Evolutionary conservation across 148 eudicot species (phyloP).

Genomic region (Persicaria maculosa): DNA sequence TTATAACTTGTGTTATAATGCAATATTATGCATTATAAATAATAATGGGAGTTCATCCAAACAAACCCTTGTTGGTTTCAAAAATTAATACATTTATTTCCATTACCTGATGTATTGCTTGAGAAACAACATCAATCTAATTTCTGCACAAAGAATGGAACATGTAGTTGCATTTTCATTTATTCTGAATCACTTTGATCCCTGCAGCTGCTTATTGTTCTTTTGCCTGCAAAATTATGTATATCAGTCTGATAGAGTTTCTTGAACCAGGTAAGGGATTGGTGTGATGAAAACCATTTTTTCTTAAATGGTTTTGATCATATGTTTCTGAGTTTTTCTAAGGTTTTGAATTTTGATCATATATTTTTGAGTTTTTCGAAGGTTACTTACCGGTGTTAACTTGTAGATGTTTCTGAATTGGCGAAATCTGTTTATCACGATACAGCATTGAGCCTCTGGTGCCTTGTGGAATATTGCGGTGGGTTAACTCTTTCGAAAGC

Average conservation of each 20-base stretch:
- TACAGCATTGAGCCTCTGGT: constrained; percentile 5
- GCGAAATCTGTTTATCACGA: neutral
- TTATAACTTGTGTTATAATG: too few species aligned
- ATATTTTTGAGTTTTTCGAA: too few species aligned
- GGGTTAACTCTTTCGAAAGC: constrained; percentile 41
- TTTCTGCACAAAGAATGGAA: neutral
- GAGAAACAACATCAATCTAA: neutral
- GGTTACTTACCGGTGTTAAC: neutral
- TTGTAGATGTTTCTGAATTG: neutral
- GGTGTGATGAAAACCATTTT: too few species aligned
- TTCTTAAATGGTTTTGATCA: too few species aligned
- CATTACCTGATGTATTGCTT: neutral
- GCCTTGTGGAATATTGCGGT: neutral
- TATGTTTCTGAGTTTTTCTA: too few species aligned
- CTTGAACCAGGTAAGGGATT: too few species aligned
- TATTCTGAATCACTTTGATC: neutral
- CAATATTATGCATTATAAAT: too few species aligned
- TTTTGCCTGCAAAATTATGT: neutral
- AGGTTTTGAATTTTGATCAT: too few species aligned
- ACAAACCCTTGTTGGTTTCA: neutral
- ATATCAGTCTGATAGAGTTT: neutral
- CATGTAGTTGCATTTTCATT: neutral
- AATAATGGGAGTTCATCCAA: too few species aligned
- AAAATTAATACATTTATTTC: too few species aligned
- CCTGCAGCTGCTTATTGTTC: neutral